These are phyloP conservation scores for Sordaria brevicollis DNA, from an alignment of 495 filamentous ascomycete species.

Conservation along the genomic window DNA sequence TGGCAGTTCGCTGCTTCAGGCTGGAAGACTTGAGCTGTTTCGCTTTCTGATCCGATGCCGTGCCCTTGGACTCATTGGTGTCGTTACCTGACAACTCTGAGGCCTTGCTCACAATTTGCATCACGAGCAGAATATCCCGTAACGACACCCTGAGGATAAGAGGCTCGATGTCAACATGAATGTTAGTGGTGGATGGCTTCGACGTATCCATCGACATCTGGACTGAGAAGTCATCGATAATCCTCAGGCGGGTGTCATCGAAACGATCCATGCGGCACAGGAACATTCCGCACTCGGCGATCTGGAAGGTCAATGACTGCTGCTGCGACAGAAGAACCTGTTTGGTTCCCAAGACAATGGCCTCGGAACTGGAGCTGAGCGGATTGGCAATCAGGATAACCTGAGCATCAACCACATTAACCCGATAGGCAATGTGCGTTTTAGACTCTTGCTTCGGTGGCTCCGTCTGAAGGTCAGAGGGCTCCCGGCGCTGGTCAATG, in stretches of 20 bases:
- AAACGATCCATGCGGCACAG: conserved; percentile 97
- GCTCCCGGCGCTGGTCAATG: conserved; percentile 4
- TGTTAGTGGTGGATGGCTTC: conserved; percentile 59
- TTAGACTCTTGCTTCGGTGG: conserved; percentile 27
- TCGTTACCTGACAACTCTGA: conserved; percentile 69
- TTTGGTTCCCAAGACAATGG: conserved; percentile 90
- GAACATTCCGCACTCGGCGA: conserved; percentile 94
- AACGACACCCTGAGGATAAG: conserved; percentile 87
- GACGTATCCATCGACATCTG: conserved; percentile 81
- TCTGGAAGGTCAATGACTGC: conserved; percentile 84
- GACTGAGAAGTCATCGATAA: conserved; percentile 90
- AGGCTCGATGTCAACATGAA: conserved; percentile 81
- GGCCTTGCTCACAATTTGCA: conserved; percentile 87
- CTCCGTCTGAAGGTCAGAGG: not conserved
- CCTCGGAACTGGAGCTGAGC: conserved; percentile 77
- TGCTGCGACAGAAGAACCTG: conserved; percentile 88
- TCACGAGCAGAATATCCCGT: conserved; percentile 85
- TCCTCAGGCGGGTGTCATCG: conserved; percentile 73
- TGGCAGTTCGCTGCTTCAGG: conserved; percentile 53
- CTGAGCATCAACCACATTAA: conserved; percentile 92
- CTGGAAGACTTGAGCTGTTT: conserved; percentile 50
- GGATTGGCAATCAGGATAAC: conserved; percentile 94
- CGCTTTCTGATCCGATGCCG: conserved; percentile 44
- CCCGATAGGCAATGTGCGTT: conserved; percentile 77
- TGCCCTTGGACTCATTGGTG: conserved; percentile 26